Conservation (phyloP, 345 rosid species). For the Heritiera littoralis region DNA sequence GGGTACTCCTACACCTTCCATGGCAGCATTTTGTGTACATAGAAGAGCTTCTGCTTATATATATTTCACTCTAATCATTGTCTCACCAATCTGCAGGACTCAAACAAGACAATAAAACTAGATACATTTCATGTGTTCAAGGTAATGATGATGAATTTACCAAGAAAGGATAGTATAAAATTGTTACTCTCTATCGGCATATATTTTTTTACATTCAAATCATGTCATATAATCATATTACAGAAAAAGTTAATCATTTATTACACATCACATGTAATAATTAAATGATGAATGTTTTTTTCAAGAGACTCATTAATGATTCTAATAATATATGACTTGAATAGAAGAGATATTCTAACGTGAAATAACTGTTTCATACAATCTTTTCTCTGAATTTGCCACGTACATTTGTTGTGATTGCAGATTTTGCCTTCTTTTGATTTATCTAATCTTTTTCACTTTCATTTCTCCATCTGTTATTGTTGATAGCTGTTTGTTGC, state of each 20-base stretch:
- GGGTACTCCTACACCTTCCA: slow-evolving; percentile 36
- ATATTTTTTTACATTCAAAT: no score
- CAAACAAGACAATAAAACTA: slow-evolving; percentile 50
- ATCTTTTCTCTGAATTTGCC: background rate
- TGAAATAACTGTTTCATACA: no score
- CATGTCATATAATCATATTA: no score
- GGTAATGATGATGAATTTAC: slow-evolving; percentile 24
- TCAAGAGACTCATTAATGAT: no score
- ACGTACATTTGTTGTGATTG: background rate
- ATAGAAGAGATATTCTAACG: no score
- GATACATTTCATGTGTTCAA: slow-evolving; percentile 66
- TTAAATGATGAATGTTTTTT: no score
- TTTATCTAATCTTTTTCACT: background rate
- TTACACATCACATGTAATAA: no score
- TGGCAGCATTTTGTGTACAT: background rate
- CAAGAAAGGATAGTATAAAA: no score
- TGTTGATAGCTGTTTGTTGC: slow-evolving; percentile 49
- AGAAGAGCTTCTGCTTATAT: background rate
- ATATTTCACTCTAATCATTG: background rate
- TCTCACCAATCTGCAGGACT: slow-evolving; percentile 38
- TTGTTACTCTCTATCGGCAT: no score
- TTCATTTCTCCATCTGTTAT: background rate
- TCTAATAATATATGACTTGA: no score
- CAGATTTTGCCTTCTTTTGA: background rate
- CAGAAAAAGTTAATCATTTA: no score